phyloP scores from a whole-genome alignment of 2,329 filamentous ascomycete species.

The Fusarium cyanostomum region DNA sequence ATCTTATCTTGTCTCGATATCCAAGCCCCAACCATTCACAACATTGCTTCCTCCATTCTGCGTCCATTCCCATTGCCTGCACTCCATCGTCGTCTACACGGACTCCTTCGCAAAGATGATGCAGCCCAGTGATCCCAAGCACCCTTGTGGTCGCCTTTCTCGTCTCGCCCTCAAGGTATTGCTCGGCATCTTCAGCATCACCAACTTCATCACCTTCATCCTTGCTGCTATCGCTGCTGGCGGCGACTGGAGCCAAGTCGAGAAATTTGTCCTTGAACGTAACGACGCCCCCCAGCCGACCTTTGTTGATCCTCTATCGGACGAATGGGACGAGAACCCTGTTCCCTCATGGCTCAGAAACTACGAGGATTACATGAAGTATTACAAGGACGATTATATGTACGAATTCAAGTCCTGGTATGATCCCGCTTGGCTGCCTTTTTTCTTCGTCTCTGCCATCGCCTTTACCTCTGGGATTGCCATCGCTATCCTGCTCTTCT shows the following conservation, averaged over 20 bases:
- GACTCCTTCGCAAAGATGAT: conserved; percentile 6
- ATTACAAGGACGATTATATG: no score
- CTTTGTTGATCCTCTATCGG: no score
- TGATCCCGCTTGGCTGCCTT: conserved; percentile 18
- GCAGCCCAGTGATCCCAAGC: not conserved
- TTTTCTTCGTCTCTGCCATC: conserved; percentile 29
- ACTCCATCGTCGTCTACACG: not conserved
- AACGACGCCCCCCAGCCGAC: no score
- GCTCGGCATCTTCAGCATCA: conserved; percentile 32
- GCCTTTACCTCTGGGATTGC: conserved; percentile 25
- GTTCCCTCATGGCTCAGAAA: not conserved
- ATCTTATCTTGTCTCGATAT: conserved; percentile 1
- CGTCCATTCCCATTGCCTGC: not conserved
- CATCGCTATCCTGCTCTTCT: conserved; percentile 21
- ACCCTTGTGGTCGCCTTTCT: not conserved
- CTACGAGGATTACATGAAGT: not conserved
- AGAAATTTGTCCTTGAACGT: not conserved
- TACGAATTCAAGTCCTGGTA: not conserved
- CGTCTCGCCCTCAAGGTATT: conserved; percentile 23
- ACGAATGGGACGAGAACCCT: not conserved
- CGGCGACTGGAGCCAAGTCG: not conserved
- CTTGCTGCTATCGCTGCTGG: conserved; percentile 24
- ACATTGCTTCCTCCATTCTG: not conserved
- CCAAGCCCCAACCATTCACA: not conserved
- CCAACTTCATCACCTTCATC: conserved; percentile 36